Evolutionary conservation across 1,139 yeast genomes (phyloP), one percentile per base, ranked within the genome.

Genomic region (Suhomyces bribrorum): DNA sequence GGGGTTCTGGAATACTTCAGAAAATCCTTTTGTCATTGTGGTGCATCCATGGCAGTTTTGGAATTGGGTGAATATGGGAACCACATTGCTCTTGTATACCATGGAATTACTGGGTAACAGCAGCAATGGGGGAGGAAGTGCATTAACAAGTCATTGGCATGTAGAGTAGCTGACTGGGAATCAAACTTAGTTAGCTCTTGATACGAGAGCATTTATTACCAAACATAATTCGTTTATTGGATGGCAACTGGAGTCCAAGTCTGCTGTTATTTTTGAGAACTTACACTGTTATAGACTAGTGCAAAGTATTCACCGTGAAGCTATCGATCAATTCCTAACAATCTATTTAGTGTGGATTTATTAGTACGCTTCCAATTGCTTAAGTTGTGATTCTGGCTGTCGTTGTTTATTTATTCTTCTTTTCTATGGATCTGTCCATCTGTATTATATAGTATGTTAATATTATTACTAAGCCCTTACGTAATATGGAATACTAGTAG

Each of bases 61-160:
- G 97, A 88, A 90, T 52, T 90, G 97, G 97, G 76, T 86, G 41
- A 90, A 90, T 57, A 86, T 90, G 73, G 82, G 82, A 48, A 77
- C 84, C 38, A 86, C 95, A 9, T 67, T 92, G 42, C 65, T 80
- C n/a, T 67, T 92, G 33, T 92, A 92, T 61, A 81, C 85, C 27
- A 71, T 86, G 39, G 97, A 90, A 62, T 69, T 90, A 37, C 66
- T 79, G 54, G 71, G 73, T 14, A 64, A 66, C 42, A 62, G 62
- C 31, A 56, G 54, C 36, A 54, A 58, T 29, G 56, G 67, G 1
- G 63, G 63, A 24, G 38, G 65, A 27, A 57, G 60, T 34, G 54
- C 58, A 22, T 47, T 57, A 42, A 56, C 62, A 13, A 54, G 57
- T 41, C 61, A 57, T 44, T 58, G 62, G 61, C 48, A 52, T 25